Evolutionary conservation across 2,329 filamentous ascomycete species (phyloP).

Genomic region (Botrytis squamosa): DNA sequence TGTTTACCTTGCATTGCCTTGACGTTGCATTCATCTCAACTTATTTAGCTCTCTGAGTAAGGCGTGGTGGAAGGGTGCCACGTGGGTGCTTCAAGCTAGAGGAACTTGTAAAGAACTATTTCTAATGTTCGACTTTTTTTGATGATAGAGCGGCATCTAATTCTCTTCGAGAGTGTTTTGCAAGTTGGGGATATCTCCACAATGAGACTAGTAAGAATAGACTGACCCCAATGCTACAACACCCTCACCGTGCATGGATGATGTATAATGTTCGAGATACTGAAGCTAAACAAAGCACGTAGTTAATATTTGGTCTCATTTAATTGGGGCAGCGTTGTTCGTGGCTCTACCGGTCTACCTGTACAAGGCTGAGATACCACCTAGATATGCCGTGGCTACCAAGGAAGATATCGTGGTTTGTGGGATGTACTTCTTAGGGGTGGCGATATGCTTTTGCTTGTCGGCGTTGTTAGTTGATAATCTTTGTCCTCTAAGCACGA

Average conservation of each 20-base stretch:
- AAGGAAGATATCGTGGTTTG: slow-evolving; percentile 45
- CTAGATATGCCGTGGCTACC: slow-evolving; percentile 41
- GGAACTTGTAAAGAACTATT: slow-evolving; percentile 20
- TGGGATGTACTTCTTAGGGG: slow-evolving; percentile 45
- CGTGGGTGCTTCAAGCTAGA: background rate
- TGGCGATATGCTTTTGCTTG: slow-evolving; percentile 47
- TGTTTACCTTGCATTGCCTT: background rate
- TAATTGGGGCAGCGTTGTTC: slow-evolving; percentile 45
- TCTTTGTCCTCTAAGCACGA: background rate
- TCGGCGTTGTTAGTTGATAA: slow-evolving; percentile 43
- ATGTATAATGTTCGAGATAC: background rate
- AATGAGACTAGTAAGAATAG: slow-evolving; percentile 40
- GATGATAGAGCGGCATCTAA: slow-evolving; percentile 29
- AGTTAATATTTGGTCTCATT: slow-evolving; percentile 51
- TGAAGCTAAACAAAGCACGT: slow-evolving; percentile 13
- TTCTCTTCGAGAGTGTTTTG: slow-evolving; percentile 34
- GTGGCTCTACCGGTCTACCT: slow-evolving; percentile 41
- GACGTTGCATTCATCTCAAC: slow-evolving; percentile 12
- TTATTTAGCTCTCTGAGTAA: slow-evolving; percentile 15
- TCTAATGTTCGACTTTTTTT: slow-evolving; percentile 17
- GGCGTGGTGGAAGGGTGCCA: background rate
- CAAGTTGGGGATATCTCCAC: slow-evolving; percentile 40
- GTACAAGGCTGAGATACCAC: slow-evolving; percentile 41
- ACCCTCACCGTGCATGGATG: background rate
- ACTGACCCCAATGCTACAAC: slow-evolving; percentile 4